These are phyloP conservation scores for Alternaria sp. DNA, from an alignment of 2,329 filamentous ascomycete genomes.

Conservation along the genomic window DNA sequence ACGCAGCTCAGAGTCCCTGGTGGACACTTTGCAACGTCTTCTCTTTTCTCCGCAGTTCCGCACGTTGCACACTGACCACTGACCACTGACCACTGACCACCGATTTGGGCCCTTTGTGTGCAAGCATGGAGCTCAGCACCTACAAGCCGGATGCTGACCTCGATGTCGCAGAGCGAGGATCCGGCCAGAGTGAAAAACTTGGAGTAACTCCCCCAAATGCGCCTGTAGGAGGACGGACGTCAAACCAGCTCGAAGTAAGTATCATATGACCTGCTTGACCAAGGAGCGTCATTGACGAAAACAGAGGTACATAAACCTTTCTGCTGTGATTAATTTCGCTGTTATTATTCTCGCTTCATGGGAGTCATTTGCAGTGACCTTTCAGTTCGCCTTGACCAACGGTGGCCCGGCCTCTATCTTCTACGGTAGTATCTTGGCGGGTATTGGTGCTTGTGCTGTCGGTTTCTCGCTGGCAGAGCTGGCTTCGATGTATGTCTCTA, in stretches of 20 bases:
- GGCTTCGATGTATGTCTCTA: constrained; percentile 39
- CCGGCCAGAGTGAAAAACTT: constrained; percentile 17
- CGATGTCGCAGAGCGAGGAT: constrained; percentile 25
- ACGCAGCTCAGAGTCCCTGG: background rate
- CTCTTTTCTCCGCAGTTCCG: constrained; percentile 1
- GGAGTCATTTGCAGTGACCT: constrained; percentile 38
- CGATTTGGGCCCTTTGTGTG: background rate
- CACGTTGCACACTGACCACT: background rate
- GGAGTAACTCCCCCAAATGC: constrained; percentile 1
- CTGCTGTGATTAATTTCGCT: constrained; percentile 35
- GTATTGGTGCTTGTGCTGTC: constrained; percentile 39
- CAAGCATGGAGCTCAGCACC: constrained; percentile 23
- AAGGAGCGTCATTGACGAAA: background rate
- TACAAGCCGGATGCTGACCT: constrained; percentile 22
- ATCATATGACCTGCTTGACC: background rate
- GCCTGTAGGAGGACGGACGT: constrained; percentile 7
- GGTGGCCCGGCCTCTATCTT: constrained; percentile 44
- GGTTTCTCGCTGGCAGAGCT: constrained; percentile 45
- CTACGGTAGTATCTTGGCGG: constrained; percentile 40
- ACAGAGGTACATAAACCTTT: constrained; percentile 40
- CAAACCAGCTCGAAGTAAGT: constrained; percentile 23
- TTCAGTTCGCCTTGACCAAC: constrained; percentile 40
- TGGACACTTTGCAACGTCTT: background rate
- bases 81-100: background rate
- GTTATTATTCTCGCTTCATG: constrained; percentile 37